Evolutionary conservation across 2,329 filamentous ascomycete species (phyloP).

Genomic region (Monilinia fructigena): DNA sequence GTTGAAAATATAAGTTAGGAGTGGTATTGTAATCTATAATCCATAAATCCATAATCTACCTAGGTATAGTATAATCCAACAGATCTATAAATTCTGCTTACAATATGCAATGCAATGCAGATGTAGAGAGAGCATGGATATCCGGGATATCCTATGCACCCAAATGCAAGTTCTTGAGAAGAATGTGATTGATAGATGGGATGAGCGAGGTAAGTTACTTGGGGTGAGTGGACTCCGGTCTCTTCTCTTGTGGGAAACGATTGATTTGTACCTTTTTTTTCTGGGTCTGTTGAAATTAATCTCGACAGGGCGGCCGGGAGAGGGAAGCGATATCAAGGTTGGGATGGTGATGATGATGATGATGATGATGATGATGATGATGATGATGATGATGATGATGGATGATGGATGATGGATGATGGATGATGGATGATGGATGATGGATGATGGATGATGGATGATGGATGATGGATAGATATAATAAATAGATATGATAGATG

Average conservation of each 20-base stretch:
- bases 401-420: too few species aligned
- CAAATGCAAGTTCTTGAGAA: neutral
- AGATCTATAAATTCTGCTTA: neutral
- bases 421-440: too few species aligned
- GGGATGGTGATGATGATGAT: neutral
- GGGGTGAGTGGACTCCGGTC: too few species aligned
- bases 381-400: too few species aligned
- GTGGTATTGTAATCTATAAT: neutral
- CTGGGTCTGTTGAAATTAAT: constrained; percentile 13
- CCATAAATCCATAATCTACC: too few species aligned
- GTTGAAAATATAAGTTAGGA: constrained; percentile 9
- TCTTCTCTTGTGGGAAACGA: neutral
- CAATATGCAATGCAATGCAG: neutral
- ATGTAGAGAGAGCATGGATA: constrained; percentile 16
- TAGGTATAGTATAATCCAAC: too few species aligned
- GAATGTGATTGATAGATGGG: too few species aligned
- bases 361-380: too few species aligned
- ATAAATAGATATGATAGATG: too few species aligned
- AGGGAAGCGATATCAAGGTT: neutral
- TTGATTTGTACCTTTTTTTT: constrained; percentile 10
- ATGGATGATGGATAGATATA: too few species aligned
- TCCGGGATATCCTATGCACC: neutral
- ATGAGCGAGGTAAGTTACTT: too few species aligned
- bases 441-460: too few species aligned
- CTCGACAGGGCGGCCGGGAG: constrained; percentile 18